Evolutionary conservation across 192 early-diverging fungal genomes (phyloP), one percentile per base, ranked within the genome.

Genomic region (Coemansia sp.): DNA sequence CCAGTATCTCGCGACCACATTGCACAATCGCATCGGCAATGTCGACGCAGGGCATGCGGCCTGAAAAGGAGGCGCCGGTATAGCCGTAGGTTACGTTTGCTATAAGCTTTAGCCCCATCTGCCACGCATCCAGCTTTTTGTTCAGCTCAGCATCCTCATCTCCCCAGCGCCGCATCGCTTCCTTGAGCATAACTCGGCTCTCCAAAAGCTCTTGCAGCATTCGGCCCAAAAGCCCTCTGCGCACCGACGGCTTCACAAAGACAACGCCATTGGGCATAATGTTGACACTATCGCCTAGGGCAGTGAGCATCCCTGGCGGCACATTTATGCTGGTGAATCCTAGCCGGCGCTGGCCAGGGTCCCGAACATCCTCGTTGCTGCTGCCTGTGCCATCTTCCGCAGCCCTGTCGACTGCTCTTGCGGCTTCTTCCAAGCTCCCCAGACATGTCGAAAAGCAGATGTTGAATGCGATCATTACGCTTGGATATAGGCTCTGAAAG

Each of bases 381-480:
- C 30, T 32, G 3, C 60, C 59, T 9, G 79, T 49, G 7, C 75
- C 61, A 14, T 20, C 23, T 3, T 46, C 42, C 8, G 28, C 18
- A 13, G 13, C 47, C 13, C 52, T 49, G 22, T 52, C 36, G 16
- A 19, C 19, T 5, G 19, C 35, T 3, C 30, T 22, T 24, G 46
- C 53, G 1, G 29, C 27, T 14, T 58, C 49, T 24, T 68, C 72
- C 11, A 80, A 30, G 22, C 69, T 83, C 0, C 95, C 94, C 1
- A 98, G 67, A 65, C 93, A 93, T 0, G 95, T 98, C 11, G 93
- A 95, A 67, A 84, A 95, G 67, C 95, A 98, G 48, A 90, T 93
- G 68, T 98, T 98, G 76, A 95, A 98, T 0, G 93, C 95, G 68
- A 97, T 95, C 88, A 98, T 94, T 16, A 98, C 82, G 62, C 91